Evolutionary conservation across 352 stramenopile genomes (phyloP).

Genomic region (Globisporangium cystogenes): DNA sequence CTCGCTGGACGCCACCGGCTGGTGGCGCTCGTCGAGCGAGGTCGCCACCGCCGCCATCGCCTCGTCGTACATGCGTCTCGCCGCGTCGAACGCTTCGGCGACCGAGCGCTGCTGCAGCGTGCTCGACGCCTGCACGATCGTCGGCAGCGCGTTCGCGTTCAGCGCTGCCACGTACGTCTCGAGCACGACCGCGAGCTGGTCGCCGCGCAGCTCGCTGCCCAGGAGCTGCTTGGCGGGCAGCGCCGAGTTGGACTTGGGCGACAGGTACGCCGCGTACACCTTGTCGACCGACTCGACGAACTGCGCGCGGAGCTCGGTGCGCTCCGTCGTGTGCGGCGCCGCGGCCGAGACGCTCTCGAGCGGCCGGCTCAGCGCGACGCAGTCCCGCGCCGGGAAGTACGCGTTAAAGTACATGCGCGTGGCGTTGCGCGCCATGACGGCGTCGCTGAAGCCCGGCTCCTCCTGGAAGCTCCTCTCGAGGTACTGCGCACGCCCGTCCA

Average conservation of each 20-base stretch:
- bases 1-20: slow-evolving; percentile 8
- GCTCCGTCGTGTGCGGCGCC: slow-evolving; percentile 9
- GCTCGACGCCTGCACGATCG: slow-evolving; percentile 38
- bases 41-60: not conserved
- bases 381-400: slow-evolving; percentile 37
- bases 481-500: slow-evolving; percentile 24
- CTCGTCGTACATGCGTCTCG: slow-evolving; percentile 19
- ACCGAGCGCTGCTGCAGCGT: slow-evolving; percentile 35
- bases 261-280: slow-evolving; percentile 39
- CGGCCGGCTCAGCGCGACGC: slow-evolving; percentile 39
- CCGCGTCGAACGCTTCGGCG: slow-evolving; percentile 21
- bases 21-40: not conserved
- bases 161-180: slow-evolving; percentile 38
- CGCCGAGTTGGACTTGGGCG: slow-evolving; percentile 17
- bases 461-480: slow-evolving; percentile 37
- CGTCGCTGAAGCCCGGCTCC: slow-evolving; percentile 51
- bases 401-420: slow-evolving; percentile 54
- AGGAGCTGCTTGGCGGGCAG: slow-evolving; percentile 43
- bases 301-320: slow-evolving; percentile 33
- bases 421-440: slow-evolving; percentile 41
- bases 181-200: slow-evolving; percentile 35
- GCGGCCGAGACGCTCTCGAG: slow-evolving; percentile 25
- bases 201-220: slow-evolving; percentile 22
- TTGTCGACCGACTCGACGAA: slow-evolving; percentile 55
- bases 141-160: slow-evolving; percentile 33